These are phyloP conservation scores for Colletotrichum lindemuthianum DNA, from an alignment of 2,329 filamentous ascomycete species.

Conservation along the genomic window DNA sequence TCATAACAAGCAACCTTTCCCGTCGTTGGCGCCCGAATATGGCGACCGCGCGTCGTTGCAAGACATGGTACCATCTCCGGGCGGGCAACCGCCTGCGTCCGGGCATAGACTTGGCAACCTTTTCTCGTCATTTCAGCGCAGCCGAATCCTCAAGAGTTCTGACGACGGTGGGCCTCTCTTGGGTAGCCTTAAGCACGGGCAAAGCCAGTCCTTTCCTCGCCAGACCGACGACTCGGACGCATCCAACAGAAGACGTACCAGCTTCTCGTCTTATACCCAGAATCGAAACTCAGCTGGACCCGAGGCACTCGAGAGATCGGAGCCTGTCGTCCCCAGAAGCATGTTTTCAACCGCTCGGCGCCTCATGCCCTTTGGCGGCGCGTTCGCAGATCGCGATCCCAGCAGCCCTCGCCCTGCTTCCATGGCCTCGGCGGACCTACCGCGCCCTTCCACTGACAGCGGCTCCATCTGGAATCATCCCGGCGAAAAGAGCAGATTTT, in stretches of 20 bases:
- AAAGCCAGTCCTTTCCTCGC: constrained; percentile 82
- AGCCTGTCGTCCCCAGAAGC: constrained; percentile 23
- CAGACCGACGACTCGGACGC: constrained; percentile 66
- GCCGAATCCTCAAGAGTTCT: constrained; percentile 66
- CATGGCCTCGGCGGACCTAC: constrained; percentile 75
- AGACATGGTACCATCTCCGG: constrained; percentile 54
- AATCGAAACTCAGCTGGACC: constrained; percentile 62
- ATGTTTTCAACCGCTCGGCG: constrained; percentile 48
- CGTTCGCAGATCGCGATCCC: constrained; percentile 63
- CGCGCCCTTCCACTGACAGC: constrained; percentile 82
- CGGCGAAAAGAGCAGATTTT: constrained; percentile 68
- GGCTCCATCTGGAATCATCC: constrained; percentile 77
- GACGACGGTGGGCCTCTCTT: constrained; percentile 69
- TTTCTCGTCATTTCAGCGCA: constrained; percentile 70
- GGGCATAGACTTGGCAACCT: constrained; percentile 57
- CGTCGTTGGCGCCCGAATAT: constrained; percentile 56
- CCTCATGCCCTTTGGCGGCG: constrained; percentile 60
- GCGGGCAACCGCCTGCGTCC: constrained; percentile 44
- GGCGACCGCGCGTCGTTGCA: constrained; percentile 55
- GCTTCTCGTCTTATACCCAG: constrained; percentile 68
- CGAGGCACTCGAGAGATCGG: constrained; percentile 50
- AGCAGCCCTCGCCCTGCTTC: constrained; percentile 74
- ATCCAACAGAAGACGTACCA: constrained; percentile 66
- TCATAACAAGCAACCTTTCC: constrained; percentile 64
- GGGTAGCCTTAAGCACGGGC: constrained; percentile 74